These are phyloP conservation scores for Globisporangium nunn DNA, from an alignment of 352 stramenopile species.

Conservation along the genomic window DNA sequence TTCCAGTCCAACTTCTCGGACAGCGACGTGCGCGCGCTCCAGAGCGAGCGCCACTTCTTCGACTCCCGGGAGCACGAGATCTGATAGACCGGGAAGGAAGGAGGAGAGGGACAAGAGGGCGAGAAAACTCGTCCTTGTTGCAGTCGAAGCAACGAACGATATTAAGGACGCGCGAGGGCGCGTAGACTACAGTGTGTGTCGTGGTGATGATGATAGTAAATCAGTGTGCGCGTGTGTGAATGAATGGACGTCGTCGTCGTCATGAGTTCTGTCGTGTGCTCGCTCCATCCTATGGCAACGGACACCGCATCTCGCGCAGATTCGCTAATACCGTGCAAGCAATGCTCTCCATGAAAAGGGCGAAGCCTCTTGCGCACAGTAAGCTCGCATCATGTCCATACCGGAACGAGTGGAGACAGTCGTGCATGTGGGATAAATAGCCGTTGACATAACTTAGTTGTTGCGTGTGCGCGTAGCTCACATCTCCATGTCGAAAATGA, in stretches of 20 bases:
- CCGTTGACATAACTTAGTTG: not conserved
- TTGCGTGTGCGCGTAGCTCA: not conserved
- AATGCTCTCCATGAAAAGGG: too few relatives aligned
- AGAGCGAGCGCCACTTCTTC: not conserved
- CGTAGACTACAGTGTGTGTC: not conserved
- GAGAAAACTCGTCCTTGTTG: not conserved
- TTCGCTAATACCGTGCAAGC: too few relatives aligned
- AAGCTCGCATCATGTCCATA: too few relatives aligned
- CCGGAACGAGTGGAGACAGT: too few relatives aligned
- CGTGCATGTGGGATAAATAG: slow-evolving; percentile 1
- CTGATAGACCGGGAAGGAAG: not conserved
- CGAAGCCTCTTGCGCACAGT: too few relatives aligned
- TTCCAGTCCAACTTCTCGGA: slow-evolving; percentile 65
- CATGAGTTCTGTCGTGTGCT: too few relatives aligned
- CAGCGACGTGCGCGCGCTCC: slow-evolving; percentile 16
- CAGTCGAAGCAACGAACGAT: not conserved
- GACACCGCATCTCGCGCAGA: too few relatives aligned
- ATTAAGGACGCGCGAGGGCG: not conserved
- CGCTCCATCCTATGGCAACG: too few relatives aligned
- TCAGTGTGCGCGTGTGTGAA: not conserved
- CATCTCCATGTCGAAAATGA: slow-evolving; percentile 21
- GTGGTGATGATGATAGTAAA: not conserved
- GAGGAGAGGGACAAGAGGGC: not conserved
- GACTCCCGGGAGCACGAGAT: not conserved
- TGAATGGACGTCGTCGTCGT: not conserved